Evolutionary conservation across 2,329 filamentous ascomycete genomes (phyloP), one percentile per base, ranked within the genome.

Genomic region (Orbilia brochopaga): DNA sequence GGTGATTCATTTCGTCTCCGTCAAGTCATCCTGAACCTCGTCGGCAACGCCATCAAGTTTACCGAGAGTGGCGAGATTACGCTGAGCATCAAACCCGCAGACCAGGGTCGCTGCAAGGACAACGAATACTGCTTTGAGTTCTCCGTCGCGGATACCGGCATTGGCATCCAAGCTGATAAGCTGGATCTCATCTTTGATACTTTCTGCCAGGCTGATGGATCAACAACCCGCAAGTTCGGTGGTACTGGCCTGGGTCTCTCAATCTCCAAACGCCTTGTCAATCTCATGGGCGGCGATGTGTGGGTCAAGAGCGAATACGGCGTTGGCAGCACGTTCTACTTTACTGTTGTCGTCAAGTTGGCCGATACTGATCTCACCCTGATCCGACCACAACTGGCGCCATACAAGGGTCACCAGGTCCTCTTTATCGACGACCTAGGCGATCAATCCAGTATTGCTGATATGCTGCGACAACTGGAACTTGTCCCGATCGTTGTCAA

Each of bases 1-100:
- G 94, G 94, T 73, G 94, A 99, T 79, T 95, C 92, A 0, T 97
- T 97, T 88, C 89, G 94, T 80, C 83, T 97, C 64, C 88, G 93
- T 74, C 94, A 99, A 81, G 96, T 99, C 76, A 97, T 97, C 74
- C 85, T 97, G 65, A 99, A 99, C 80, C 83, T 99, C 64, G 93
- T 97, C 60, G 94, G 94, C 78, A 99, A 99, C 78, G 93, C 94
- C 62, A 97, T 99, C 83, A 99, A 99, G 79, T 99, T 99, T 80
- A 97, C 94, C 1, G 93, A 97, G 80, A 89, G 95, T 77, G 94
- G 94, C 73, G 92, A 96, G 79, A 94, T 99, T 77, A 95, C 92
- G 79, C 86, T 97, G 59, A 92, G 90, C n/a, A 97, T 97, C 76
- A 87, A 88, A 77, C 84, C 87, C 80, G 83, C 90, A 30, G 83